Conservation (phyloP, 1,139 yeast genomes). For the Scheffersomyces quercinus region DNA sequence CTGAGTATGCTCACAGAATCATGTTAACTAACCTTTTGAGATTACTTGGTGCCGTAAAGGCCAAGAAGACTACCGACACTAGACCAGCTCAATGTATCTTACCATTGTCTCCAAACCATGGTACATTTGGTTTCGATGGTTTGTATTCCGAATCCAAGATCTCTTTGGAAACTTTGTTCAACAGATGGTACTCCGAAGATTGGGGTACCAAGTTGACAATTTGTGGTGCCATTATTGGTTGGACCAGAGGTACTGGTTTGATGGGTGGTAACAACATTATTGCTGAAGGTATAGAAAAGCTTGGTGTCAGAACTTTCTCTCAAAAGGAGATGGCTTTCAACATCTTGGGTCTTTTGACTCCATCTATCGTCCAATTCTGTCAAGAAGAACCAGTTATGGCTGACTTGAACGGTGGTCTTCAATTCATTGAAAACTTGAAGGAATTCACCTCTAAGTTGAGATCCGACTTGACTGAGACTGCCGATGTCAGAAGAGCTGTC, state of each 20-base stretch:
- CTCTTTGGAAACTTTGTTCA: conserved; percentile 91
- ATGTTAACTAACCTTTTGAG: conserved; percentile 96
- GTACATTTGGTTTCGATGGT: conserved; percentile 98
- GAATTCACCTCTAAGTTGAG: conserved; percentile 83
- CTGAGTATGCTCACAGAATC: conserved; percentile 97
- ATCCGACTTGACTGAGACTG: conserved; percentile 75
- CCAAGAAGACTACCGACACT: conserved; percentile 83
- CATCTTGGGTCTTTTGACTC: conserved; percentile 89
- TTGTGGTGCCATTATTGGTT: conserved; percentile 98
- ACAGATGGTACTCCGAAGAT: conserved; percentile 98
- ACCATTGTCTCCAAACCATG: conserved; percentile 98
- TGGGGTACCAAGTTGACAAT: conserved; percentile 94
- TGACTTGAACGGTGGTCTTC: conserved; percentile 98
- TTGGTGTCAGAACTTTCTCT: conserved; percentile 96
- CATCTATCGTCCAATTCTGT: conserved; percentile 80
- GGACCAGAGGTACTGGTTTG: conserved; percentile 99
- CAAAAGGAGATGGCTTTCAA: conserved; percentile 99
- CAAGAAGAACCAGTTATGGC: conserved; percentile 96
- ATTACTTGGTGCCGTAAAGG: conserved; percentile 86
- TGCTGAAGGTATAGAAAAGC: conserved; percentile 94
- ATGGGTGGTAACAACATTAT: conserved; percentile 96
- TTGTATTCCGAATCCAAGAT: conserved; percentile 96
- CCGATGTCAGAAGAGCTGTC: conserved; percentile 94
- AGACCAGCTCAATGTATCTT: conserved; percentile 97
- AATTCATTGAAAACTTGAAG: conserved; percentile 87